Evolutionary conservation across 768 basidiomycete species (phyloP).

Genomic region (Dictyophora rubrovolvata): DNA sequence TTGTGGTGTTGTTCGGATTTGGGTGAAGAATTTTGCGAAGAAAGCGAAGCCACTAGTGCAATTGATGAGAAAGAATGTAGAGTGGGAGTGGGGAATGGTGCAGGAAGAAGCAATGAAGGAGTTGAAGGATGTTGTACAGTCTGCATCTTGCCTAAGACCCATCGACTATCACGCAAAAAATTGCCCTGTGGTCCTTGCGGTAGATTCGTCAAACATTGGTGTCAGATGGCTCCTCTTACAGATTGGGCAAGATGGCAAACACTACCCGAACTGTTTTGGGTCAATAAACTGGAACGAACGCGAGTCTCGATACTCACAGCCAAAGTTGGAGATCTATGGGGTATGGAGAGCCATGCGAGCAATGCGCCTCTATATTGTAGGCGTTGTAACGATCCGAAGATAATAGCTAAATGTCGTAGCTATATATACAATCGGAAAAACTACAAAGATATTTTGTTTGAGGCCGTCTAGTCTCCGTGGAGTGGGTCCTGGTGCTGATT

Average conservation of each 20-base stretch:
- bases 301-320: slow-evolving; percentile 15
- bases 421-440: no score
- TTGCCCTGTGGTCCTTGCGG: slow-evolving; percentile 13
- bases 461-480: no score
- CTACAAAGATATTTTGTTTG: no score
- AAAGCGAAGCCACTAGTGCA: slow-evolving; percentile 12
- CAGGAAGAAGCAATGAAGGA: slow-evolving; percentile 10
- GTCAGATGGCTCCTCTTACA: slow-evolving; percentile 20
- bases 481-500: no score
- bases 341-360: slow-evolving; percentile 11
- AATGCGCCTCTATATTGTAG: neutral
- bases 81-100: slow-evolving; percentile 12
- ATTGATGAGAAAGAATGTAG: slow-evolving; percentile 14
- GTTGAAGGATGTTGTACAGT: slow-evolving; percentile 12
- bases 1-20: slow-evolving; percentile 12
- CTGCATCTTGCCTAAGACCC: slow-evolving; percentile 10
- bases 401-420: no score
- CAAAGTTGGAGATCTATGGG: slow-evolving; percentile 21
- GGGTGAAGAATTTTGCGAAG: slow-evolving; percentile 16
- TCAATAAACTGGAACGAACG: slow-evolving; percentile 28
- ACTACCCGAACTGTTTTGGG: slow-evolving; percentile 24
- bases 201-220: slow-evolving; percentile 18
- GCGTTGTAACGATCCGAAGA: neutral
- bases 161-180: slow-evolving; percentile 14
- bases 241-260: slow-evolving; percentile 9